Conservation (phyloP, 768 basidiomycete species). For the Infundibulicybe gibba region DNA sequence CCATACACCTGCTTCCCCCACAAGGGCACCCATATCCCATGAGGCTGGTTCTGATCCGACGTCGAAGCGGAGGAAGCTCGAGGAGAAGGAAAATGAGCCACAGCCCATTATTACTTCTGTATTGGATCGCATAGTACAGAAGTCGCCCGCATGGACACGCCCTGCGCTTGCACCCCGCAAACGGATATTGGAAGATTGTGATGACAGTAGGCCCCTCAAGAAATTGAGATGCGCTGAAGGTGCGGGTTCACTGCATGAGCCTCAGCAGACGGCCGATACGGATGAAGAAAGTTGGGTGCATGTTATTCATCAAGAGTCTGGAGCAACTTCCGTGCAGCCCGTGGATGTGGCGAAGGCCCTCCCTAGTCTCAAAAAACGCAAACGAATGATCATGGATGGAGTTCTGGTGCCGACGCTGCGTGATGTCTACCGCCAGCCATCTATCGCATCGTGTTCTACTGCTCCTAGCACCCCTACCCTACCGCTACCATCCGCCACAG, state of each 20-base stretch:
- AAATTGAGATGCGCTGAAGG: constrained; percentile 11
- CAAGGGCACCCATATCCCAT: constrained; percentile 4
- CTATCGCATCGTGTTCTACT: too few relatives aligned
- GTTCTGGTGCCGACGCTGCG: constrained; percentile 16
- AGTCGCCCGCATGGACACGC: constrained; percentile 23
- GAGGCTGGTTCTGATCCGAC: constrained; percentile 20
- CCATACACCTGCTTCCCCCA: constrained; percentile 2
- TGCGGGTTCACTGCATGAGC: constrained; percentile 14
- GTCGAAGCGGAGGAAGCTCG: constrained; percentile 32
- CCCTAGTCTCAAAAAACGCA: constrained; percentile 35
- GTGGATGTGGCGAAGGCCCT: neutral
- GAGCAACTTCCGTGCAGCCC: neutral
- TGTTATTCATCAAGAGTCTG: neutral
- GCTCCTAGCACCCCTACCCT: too few relatives aligned
- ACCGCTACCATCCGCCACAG: too few relatives aligned
- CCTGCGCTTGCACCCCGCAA: constrained; percentile 33
- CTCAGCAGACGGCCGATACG: constrained; percentile 20
- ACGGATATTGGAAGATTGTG: constrained; percentile 34
- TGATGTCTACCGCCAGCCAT: constrained; percentile 5
- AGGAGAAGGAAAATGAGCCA: constrained; percentile 61
- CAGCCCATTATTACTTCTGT: constrained; percentile 26
- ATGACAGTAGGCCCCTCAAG: constrained; percentile 19
- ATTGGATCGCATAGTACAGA: constrained; percentile 40
- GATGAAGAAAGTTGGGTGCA: constrained; percentile 22
- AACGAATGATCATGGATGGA: constrained; percentile 21